phyloP scores from a whole-genome alignment of 108 stramenopile species.

The Cyclotella atomus region DNA sequence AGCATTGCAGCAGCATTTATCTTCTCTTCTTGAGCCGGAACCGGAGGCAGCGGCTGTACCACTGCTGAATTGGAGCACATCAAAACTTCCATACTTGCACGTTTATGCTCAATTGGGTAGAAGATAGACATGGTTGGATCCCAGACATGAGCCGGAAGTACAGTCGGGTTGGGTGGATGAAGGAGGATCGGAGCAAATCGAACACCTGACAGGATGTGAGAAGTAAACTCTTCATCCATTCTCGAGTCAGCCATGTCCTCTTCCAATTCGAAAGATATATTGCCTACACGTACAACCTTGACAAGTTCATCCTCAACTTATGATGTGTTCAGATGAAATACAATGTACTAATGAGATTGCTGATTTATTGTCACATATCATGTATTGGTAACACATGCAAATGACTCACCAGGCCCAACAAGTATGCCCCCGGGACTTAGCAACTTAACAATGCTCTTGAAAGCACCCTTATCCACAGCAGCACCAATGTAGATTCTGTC shows the following conservation, averaged over 20 bases:
- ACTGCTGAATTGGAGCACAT: conserved; percentile 71
- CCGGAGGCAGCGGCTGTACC: conserved; percentile 51
- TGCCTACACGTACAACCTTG: conserved; percentile 65
- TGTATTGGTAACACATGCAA: neutral
- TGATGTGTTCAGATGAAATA: too few relatives aligned
- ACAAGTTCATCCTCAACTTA: conserved; percentile 85
- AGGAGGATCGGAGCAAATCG: conserved; percentile 70
- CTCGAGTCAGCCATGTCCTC: conserved; percentile 15
- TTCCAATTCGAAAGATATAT: conserved; percentile 18
- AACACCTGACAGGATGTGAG: conserved; percentile 73
- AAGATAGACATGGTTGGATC: conserved; percentile 57
- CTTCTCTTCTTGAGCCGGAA: conserved; percentile 29
- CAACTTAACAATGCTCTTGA: conserved; percentile 65
- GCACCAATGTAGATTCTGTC: conserved; percentile 92
- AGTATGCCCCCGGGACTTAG: conserved; percentile 85
- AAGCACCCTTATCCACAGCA: conserved; percentile 56
- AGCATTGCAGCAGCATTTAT: conserved; percentile 75
- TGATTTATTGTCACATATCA: too few relatives aligned
- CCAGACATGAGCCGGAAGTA: conserved; percentile 81
- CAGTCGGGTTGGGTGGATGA: conserved; percentile 34
- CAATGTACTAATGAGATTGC: too few relatives aligned
- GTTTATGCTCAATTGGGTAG: conserved; percentile 70
- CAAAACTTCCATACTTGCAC: conserved; percentile 60
- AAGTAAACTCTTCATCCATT: conserved; percentile 54
- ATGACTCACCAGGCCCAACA: conserved; percentile 76